Percentiles rank a stretch among this genome's conserved stretches.
Evolutionary conservation across 176 grass and related monocot species (phyloP).

Genomic region (Microstegium vimineum): DNA sequence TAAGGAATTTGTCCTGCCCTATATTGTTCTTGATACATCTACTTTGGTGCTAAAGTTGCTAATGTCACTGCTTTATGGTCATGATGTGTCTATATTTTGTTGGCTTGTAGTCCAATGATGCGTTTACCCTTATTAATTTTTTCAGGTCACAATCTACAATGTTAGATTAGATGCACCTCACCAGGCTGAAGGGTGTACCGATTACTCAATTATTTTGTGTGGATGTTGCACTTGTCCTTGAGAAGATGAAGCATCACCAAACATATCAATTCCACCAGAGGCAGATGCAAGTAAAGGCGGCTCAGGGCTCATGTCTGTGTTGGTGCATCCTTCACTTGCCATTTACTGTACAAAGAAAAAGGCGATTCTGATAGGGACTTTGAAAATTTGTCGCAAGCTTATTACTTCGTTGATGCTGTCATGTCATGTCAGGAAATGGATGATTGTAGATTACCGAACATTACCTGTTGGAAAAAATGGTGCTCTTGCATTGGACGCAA

Average conservation of each 20-base stretch:
- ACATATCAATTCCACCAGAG: background rate
- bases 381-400: background rate
- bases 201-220: slow-evolving; percentile 10
- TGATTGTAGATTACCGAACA: slow-evolving; percentile 23
- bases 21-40: slow-evolving; percentile 33
- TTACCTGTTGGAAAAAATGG: slow-evolving; percentile 14
- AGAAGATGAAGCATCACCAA: slow-evolving; percentile 8
- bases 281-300: background rate
- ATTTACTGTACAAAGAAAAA: background rate
- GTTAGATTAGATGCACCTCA: slow-evolving; percentile 27
- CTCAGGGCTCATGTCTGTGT: background rate
- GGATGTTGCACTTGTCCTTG: slow-evolving; percentile 8
- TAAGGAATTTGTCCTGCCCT: slow-evolving; percentile 41
- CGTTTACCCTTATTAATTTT: slow-evolving; percentile 11
- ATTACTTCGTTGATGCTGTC: slow-evolving; percentile 8
- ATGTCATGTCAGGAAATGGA: slow-evolving; percentile 11
- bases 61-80: slow-evolving; percentile 38
- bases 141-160: slow-evolving; percentile 1
- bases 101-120: slow-evolving; percentile 32
- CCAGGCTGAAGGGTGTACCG: background rate
- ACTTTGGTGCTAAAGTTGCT: slow-evolving; percentile 31
- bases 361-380: background rate
- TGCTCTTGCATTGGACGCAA: slow-evolving; percentile 5
- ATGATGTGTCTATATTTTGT: slow-evolving; percentile 42
- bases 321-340: slow-evolving; percentile 3